These are phyloP conservation scores for Geosmithia flava DNA, from an alignment of 2,329 filamentous ascomycete genomes.

Conservation along the genomic window DNA sequence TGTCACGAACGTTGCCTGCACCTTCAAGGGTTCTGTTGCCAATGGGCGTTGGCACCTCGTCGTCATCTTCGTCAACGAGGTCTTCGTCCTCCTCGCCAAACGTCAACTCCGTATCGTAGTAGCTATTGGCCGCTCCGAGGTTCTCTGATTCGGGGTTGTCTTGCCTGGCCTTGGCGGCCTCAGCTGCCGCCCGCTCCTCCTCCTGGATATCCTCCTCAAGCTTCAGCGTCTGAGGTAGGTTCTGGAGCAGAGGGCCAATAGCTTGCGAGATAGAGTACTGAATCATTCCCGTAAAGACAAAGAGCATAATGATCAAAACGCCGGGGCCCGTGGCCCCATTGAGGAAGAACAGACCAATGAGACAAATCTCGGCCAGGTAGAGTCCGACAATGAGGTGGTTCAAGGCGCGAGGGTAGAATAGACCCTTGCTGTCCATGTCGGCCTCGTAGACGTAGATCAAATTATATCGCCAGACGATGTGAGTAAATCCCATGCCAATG, in stretches of 20 bases:
- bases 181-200: conserved; percentile 34
- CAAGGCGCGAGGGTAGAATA: conserved; percentile 77
- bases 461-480: conserved; percentile 83
- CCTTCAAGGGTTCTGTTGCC: conserved; percentile 24
- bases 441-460: conserved; percentile 77
- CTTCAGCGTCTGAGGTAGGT: conserved; percentile 61
- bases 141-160: conserved; percentile 8
- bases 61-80: conserved; percentile 11
- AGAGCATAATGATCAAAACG: conserved; percentile 62
- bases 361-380: conserved; percentile 70
- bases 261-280: conserved; percentile 64
- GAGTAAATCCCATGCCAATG: conserved; percentile 68
- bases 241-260: conserved; percentile 63
- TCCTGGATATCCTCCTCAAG: conserved; percentile 36
- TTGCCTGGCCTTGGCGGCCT: conserved; percentile 9
- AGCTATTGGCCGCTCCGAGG: conserved; percentile 17
- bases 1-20: conserved; percentile 11
- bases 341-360: conserved; percentile 75
- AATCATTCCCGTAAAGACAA: conserved; percentile 65
- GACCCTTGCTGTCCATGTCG: conserved; percentile 73
- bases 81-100: conserved; percentile 22
- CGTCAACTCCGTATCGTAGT: conserved; percentile 19
- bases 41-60: conserved; percentile 6
- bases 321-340: conserved; percentile 54
- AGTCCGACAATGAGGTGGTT: conserved; percentile 76